Evolutionary conservation across 768 basidiomycete genomes (phyloP).

Genomic region (Leccinum variicolor): DNA sequence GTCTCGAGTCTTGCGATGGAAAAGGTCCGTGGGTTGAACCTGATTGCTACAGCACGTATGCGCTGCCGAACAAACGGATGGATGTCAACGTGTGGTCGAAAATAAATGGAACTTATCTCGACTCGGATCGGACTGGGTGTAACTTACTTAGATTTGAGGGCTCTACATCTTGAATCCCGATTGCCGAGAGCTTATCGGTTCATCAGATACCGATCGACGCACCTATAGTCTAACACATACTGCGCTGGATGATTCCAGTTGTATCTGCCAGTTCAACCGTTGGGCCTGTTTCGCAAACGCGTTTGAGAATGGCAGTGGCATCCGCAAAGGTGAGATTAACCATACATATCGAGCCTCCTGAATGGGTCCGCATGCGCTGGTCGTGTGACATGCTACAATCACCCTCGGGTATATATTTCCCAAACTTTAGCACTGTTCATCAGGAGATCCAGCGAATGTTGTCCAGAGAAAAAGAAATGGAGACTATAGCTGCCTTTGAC

Average conservation of each 20-base stretch:
- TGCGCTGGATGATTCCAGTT: background rate
- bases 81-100: background rate
- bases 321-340: too few relatives aligned
- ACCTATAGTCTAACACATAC: background rate
- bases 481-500: background rate
- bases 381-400: background rate
- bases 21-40: background rate
- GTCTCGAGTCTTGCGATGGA: background rate
- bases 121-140: background rate
- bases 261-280: background rate
- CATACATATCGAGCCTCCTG: too few relatives aligned
- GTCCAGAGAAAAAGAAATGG: background rate
- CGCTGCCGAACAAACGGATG: background rate
- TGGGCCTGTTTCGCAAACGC: too few relatives aligned
- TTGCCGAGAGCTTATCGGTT: background rate
- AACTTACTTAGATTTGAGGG: background rate
- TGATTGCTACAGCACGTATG: background rate
- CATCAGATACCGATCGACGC: background rate
- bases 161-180: background rate
- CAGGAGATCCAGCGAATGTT: background rate
- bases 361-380: too few relatives aligned
- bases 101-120: background rate
- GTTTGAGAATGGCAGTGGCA: too few relatives aligned
- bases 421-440: background rate
- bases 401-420: background rate